These are phyloP conservation scores for Coniochaeta sp. DNA, from an alignment of 2,329 filamentous ascomycete species.

Conservation along the genomic window DNA sequence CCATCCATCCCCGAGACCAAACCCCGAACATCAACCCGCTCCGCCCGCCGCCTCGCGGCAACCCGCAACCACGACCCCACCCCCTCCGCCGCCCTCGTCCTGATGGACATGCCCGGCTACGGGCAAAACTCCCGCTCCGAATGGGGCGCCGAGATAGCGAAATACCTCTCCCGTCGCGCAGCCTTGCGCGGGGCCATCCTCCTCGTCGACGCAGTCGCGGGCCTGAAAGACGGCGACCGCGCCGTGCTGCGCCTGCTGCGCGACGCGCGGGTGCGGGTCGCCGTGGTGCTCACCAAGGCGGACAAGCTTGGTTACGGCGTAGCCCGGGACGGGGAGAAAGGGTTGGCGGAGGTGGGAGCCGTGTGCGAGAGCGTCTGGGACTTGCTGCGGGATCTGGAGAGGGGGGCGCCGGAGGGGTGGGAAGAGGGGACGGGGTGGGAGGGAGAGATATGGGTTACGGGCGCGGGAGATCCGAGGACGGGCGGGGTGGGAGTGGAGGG, in stretches of 20 bases:
- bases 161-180: conserved; percentile 40
- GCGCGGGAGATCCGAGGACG: conserved; percentile 17
- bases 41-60: conserved; percentile 8
- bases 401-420: conserved; percentile 21
- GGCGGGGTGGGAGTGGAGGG: conserved; percentile 21
- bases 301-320: conserved; percentile 34
- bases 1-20: background rate
- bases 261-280: conserved; percentile 33
- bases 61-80: conserved; percentile 22
- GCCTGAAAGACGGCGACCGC: conserved; percentile 39
- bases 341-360: conserved; percentile 4
- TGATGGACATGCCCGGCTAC: conserved; percentile 33
- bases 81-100: conserved; percentile 37
- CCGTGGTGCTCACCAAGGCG: conserved; percentile 49
- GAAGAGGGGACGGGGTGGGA: conserved; percentile 7
- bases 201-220: conserved; percentile 45
- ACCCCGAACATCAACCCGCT: conserved; percentile 5
- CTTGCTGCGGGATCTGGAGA: conserved; percentile 18
- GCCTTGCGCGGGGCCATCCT: conserved; percentile 45
- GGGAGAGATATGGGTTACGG: conserved; percentile 11
- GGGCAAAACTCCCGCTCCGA: conserved; percentile 26
- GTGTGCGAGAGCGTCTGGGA: conserved; percentile 22
- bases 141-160: conserved; percentile 46
- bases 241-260: conserved; percentile 40
- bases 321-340: background rate